Percentiles rank a stretch among this genome's conserved stretches.
Evolutionary conservation across 257 asterid species (phyloP).

Genomic region (Solanum bulbocastanum): DNA sequence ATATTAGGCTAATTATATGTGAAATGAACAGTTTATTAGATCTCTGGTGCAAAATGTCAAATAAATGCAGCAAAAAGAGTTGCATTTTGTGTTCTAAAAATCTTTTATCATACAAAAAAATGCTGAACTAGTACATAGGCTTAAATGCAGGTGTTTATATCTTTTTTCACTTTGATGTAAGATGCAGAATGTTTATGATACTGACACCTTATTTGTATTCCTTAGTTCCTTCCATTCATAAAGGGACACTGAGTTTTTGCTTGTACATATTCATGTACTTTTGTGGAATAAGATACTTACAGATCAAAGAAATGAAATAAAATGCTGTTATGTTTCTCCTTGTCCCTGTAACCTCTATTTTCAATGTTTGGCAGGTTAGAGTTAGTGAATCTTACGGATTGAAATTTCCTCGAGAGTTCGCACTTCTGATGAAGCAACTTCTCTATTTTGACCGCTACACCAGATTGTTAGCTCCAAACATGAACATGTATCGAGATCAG

Average conservation of each 20-base stretch:
- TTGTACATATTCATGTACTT: background rate
- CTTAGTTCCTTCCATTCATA: background rate
- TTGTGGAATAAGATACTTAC: background rate
- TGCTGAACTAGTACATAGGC: background rate
- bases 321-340: background rate
- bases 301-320: background rate
- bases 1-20: background rate
- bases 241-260: background rate
- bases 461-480: slow-evolving; percentile 77
- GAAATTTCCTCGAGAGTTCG: slow-evolving; percentile 94
- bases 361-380: slow-evolving; percentile 43
- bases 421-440: slow-evolving; percentile 91
- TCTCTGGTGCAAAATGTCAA: background rate
- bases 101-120: background rate
- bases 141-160: background rate
- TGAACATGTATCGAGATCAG: slow-evolving; percentile 93
- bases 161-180: background rate
- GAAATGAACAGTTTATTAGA: background rate
- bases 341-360: background rate
- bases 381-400: slow-evolving; percentile 94
- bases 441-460: slow-evolving; percentile 96
- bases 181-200: background rate
- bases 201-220: background rate
- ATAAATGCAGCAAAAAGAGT: background rate
- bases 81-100: background rate